Percentiles rank a stretch among this genome's conserved stretches.
Evolutionary conservation across 2,329 filamentous ascomycete species (phyloP).

Genomic region (Cladophialophora carrionii): DNA sequence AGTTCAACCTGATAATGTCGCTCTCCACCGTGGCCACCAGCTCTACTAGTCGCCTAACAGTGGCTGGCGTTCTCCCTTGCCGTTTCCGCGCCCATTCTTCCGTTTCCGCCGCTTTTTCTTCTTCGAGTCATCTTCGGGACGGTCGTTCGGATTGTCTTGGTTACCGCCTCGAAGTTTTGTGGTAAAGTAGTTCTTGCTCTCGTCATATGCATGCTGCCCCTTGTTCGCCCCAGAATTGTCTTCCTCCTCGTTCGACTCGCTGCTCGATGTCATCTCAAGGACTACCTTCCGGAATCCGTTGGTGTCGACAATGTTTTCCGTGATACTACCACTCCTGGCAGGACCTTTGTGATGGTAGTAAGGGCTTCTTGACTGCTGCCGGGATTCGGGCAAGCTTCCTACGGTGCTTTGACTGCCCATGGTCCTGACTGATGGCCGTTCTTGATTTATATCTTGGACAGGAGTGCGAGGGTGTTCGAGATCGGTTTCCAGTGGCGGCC

Average conservation of each 20-base stretch:
- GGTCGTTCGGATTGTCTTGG: slow-evolving; percentile 5
- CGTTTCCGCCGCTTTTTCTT: slow-evolving; percentile 33
- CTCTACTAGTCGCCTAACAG: slow-evolving; percentile 27
- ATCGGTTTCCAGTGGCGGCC: slow-evolving; percentile 4
- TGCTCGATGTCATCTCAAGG: slow-evolving; percentile 67
- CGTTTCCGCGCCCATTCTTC: slow-evolving; percentile 25
- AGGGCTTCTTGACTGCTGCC: slow-evolving; percentile 40
- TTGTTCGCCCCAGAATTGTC: slow-evolving; percentile 35
- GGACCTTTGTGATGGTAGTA: slow-evolving; percentile 51
- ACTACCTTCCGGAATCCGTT: slow-evolving; percentile 76
- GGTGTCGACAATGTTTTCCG: slow-evolving; percentile 74
- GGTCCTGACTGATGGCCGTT: slow-evolving; percentile 24
- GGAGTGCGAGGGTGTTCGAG: not conserved
- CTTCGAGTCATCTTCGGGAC: slow-evolving; percentile 16
- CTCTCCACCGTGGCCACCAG: slow-evolving; percentile 10
- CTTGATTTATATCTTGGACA: slow-evolving; percentile 5
- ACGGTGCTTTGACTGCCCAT: slow-evolving; percentile 35
- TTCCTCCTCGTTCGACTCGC: slow-evolving; percentile 49
- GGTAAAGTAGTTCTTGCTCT: slow-evolving; percentile 1
- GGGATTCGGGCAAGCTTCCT: slow-evolving; percentile 37
- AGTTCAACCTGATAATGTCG: not conserved
- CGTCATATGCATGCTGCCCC: slow-evolving; percentile 10
- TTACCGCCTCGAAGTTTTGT: slow-evolving; percentile 17
- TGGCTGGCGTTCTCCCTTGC: slow-evolving; percentile 31
- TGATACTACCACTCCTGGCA: slow-evolving; percentile 75